Evolutionary conservation across 805 yeast genomes (phyloP), one percentile per base, ranked within the genome.

Genomic region (Starmera dryadoides): DNA sequence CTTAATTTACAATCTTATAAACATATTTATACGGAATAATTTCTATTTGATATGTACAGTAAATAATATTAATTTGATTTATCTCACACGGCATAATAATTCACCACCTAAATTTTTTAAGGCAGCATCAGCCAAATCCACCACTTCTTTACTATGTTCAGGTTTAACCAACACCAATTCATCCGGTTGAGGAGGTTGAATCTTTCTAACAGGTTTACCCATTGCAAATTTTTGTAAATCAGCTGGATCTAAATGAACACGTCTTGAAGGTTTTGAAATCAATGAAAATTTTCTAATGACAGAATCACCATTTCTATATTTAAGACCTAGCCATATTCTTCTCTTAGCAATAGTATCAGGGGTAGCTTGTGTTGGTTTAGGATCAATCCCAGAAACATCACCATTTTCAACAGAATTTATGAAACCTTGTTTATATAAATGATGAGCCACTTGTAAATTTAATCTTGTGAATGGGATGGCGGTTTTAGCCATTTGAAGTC

Each of bases 361-460:
- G 0, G 98, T 88, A 18, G 79, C 84, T 33, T 82, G 88, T 4
- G 77, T 78, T 1, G 89, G 82, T 2, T 66, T 66, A 34, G 66
- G 57, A 59, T 93, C 98, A 12, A 98, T 98, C 1, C 96, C 96
- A 9, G 73, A 58, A 2, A 76, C 67, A 8, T 91, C 83, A 3
- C 98, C 98, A 53, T 86, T 76, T 54, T 86, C 94, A 38, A 93
- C 73, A 2, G 88, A 75, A 1, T 88, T 75, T 33, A 93, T 67
- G 58, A 91, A 87, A 0, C 98, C 98, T 62, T 89, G 94, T 47
- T 82, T 84, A 66, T 91, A 86, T 30, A 93, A 73, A 28, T 88
- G 91, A 38, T 85, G 66, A 12, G 94, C 86, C 36, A 93, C 73
- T 53, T 84, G 87, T 40, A 93, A 69, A 59, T 91, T 95, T 50